These are phyloP conservation scores for Xylariales sp. DNA, from an alignment of 2,329 filamentous ascomycete genomes.

Conservation along the genomic window DNA sequence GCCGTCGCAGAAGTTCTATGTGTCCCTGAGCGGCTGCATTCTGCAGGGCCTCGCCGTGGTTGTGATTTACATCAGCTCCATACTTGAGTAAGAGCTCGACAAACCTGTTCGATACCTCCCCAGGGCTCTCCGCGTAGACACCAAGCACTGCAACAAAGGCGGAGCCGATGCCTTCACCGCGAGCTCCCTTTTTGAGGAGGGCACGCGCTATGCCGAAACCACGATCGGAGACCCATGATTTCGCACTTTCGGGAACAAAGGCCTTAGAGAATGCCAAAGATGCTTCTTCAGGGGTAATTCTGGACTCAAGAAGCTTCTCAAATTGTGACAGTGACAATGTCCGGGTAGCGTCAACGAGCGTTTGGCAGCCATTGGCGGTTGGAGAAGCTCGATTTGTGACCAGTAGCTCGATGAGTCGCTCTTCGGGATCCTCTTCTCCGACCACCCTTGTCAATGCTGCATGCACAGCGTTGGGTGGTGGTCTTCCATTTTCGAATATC, in stretches of 20 bases:
- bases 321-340: constrained; percentile 33
- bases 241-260: constrained; percentile 35
- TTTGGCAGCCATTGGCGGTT: constrained; percentile 45
- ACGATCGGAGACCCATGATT: constrained; percentile 40
- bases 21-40: constrained; percentile 50
- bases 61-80: constrained; percentile 44
- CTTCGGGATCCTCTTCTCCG: constrained; percentile 47
- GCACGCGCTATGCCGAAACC: constrained; percentile 43
- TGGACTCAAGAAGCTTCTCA: constrained; percentile 34
- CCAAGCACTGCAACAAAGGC: constrained; percentile 44
- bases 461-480: constrained; percentile 44
- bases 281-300: constrained; percentile 38
- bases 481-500: constrained; percentile 48
- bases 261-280: constrained; percentile 38
- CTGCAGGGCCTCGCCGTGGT: constrained; percentile 49
- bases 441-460: constrained; percentile 46
- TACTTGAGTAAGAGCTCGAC: constrained; percentile 36
- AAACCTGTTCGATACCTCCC: constrained; percentile 39
- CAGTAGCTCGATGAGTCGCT: constrained; percentile 41
- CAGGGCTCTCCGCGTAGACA: constrained; percentile 31
- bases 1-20: constrained; percentile 40
- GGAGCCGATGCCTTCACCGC: constrained; percentile 38
- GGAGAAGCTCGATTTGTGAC: constrained; percentile 49
- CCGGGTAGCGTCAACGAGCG: constrained; percentile 44
- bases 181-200: constrained; percentile 45